These are phyloP conservation scores for Monosporascus sp. DNA, from an alignment of 2,329 filamentous ascomycete species.

Conservation along the genomic window DNA sequence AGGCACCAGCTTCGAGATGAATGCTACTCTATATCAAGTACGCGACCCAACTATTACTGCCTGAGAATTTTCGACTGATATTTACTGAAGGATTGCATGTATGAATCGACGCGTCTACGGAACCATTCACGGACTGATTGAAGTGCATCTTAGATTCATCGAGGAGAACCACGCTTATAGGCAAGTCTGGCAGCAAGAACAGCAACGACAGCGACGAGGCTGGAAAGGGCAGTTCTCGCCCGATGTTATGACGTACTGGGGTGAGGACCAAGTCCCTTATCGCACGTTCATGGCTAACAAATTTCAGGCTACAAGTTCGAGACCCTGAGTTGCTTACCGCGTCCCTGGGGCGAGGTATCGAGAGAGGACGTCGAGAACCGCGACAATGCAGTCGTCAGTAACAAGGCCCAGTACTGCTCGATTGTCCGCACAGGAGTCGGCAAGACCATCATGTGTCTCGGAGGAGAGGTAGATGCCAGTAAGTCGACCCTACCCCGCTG, in stretches of 20 bases:
- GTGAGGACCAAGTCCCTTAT: conserved; percentile 36
- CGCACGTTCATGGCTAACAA: conserved; percentile 1
- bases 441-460: conserved; percentile 67
- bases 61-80: conserved; percentile 14
- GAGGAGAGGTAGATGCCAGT: conserved; percentile 91
- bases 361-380: conserved; percentile 76
- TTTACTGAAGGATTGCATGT: conserved; percentile 46
- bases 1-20: conserved; percentile 78
- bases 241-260: conserved; percentile 90
- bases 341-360: conserved; percentile 66
- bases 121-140: conserved; percentile 2
- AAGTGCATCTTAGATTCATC: conserved; percentile 60
- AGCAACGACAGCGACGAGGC: conserved; percentile 49
- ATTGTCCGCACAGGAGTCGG: conserved; percentile 87
- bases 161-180: conserved; percentile 84
- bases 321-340: conserved; percentile 69
- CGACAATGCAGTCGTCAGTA: conserved; percentile 68
- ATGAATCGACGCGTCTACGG: conserved; percentile 19
- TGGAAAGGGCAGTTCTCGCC: conserved; percentile 46
- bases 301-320: conserved; percentile 93
- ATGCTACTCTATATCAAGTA: conserved; percentile 86
- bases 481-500: conserved; percentile 23
- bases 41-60: conserved; percentile 22
- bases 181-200: conserved; percentile 52
- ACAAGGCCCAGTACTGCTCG: conserved; percentile 93